These are phyloP conservation scores for Solanum hybrid DNA, from an alignment of 305 asterid genomes.

Conservation along the genomic window DNA sequence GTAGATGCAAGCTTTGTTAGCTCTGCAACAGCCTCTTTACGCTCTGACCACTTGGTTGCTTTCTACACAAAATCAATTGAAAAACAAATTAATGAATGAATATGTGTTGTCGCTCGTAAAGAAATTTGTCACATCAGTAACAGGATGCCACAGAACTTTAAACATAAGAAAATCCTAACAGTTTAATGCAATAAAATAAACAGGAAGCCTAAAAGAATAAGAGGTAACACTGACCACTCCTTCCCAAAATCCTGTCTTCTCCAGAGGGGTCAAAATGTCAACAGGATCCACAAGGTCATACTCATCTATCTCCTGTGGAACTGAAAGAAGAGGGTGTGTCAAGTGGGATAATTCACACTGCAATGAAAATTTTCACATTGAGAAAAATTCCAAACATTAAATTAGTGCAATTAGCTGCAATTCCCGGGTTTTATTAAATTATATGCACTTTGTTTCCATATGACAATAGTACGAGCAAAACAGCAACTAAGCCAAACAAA, in stretches of 20 bases:
- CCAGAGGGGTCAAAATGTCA: slow-evolving; percentile 87
- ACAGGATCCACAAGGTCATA: slow-evolving; percentile 98
- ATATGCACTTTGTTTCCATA: neutral
- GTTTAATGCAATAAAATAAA: neutral
- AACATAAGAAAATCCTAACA: neutral
- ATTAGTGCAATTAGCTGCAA: neutral
- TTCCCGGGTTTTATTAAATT: neutral
- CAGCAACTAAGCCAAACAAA: neutral
- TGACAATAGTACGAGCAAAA: neutral
- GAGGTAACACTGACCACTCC: slow-evolving; percentile 72
- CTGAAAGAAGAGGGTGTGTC: slow-evolving; percentile 42
- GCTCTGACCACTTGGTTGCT: slow-evolving; percentile 98
- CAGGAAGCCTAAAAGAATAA: slow-evolving; percentile 1
- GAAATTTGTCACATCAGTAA: slow-evolving; percentile 1
- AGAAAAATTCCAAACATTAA: neutral
- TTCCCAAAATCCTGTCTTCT: slow-evolving; percentile 99
- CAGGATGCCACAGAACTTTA: neutral
- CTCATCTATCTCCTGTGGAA: slow-evolving; percentile 92
- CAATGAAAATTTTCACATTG: neutral
- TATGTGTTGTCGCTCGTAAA: slow-evolving; percentile 6
- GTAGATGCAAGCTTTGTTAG: slow-evolving; percentile 96
- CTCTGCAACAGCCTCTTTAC: slow-evolving; percentile 96
- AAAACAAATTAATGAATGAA: neutral
- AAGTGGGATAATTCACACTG: slow-evolving; percentile 3
- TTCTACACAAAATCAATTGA: slow-evolving; percentile 38